Evolutionary conservation across 2,329 filamentous ascomycete genomes (phyloP), one percentile per base, ranked within the genome.

Genomic region (Trichoderma brevicompactum): DNA sequence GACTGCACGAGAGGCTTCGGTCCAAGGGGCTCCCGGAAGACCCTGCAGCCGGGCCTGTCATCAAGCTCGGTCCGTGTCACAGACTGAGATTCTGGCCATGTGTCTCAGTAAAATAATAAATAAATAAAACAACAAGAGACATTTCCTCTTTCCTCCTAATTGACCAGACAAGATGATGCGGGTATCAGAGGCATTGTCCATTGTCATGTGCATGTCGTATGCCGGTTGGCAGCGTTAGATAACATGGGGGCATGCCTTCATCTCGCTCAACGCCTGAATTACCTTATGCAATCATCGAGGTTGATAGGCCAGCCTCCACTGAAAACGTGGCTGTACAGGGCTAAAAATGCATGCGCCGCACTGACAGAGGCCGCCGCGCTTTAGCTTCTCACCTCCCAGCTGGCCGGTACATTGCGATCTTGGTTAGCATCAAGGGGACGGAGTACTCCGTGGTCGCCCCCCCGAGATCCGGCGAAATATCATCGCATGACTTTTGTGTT

Each of bases 311-410:
- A 40, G 41, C 64, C 64, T 65, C 64, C 64, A 65, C 64, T 38
- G 40, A 38, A 43, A 65, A 61, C 64, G 64, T 65, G 64, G 64
- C 64, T 65, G 56, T 65, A 65, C 44, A 55, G 64, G 55, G 48
- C 64, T 59, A 59, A 43, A 50, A 59, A 15, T 28, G 15, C 46
- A 48, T 49, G 52, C 46, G 38, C 40, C 50, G 32, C 40, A 43
- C n/a, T 41, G 43, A 55, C 43, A 61, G 46, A 65, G 64, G 56
- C 64, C 55, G 64, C 64, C 64, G 53, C 48, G 61, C 41, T 23
- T 64, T 64, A 41, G 38, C 23, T 19, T 12, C 48, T 23, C 36
- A 44, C 59, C 41, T 52, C 59, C 49, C 56, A 62, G 59, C 59
- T 44, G 59, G 6, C 44, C 48, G 59, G 59, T n/a, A 62, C 48